These are phyloP conservation scores for Yarrowia sp. DNA, from an alignment of 805 yeast genomes.

Conservation along the genomic window DNA sequence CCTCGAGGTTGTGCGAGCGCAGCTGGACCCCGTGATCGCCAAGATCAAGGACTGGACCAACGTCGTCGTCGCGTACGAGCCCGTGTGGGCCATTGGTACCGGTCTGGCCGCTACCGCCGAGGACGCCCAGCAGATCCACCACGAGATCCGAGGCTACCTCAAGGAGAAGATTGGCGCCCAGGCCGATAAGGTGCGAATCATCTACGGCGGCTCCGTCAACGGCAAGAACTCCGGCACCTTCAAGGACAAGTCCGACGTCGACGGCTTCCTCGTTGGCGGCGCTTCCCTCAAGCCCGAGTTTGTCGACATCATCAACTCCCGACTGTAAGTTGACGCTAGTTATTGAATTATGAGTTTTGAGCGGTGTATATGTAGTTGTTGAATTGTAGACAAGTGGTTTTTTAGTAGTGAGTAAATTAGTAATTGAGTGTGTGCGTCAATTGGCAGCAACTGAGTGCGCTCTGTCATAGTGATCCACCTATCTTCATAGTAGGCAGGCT, in stretches of 20 bases:
- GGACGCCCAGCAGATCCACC: conserved; percentile 96
- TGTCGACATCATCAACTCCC: conserved; percentile 88
- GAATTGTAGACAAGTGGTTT: no score
- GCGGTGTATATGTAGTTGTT: no score
- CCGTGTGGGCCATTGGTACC: conserved; percentile 99
- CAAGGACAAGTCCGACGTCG: conserved; percentile 90
- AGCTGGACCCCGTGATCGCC: conserved; percentile 82
- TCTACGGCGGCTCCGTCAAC: conserved; percentile 98
- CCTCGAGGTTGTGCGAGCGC: conserved; percentile 81
- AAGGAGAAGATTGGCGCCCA: conserved; percentile 73
- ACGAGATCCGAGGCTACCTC: conserved; percentile 80
- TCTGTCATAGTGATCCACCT: no score
- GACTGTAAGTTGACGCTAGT: conserved; percentile 52
- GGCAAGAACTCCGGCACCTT: conserved; percentile 88
- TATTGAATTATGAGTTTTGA: neutral
- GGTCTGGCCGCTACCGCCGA: conserved; percentile 98
- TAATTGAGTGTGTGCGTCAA: no score
- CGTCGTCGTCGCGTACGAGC: conserved; percentile 96
- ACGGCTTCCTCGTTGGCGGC: conserved; percentile 99
- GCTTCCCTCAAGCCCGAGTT: conserved; percentile 98
- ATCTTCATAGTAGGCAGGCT: no score
- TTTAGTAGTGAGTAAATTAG: no score
- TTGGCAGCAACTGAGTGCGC: no score
- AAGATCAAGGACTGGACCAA: conserved; percentile 83
- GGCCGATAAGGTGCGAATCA: conserved; percentile 80